phyloP scores from a whole-genome alignment of 108 stramenopile genomes.

The Pseudonitzschia multiseries region DNA sequence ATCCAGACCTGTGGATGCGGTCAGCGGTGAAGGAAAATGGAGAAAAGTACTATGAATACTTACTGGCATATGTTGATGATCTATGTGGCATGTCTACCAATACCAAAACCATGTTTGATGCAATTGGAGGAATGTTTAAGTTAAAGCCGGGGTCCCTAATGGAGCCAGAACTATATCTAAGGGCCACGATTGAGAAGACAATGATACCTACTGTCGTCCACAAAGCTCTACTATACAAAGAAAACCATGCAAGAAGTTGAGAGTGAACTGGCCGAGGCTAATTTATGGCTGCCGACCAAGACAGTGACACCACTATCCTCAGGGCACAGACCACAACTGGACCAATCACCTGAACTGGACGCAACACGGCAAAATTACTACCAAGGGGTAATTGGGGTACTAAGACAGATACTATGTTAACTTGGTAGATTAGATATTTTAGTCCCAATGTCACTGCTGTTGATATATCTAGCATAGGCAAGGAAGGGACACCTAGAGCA shows the following conservation, averaged over 20 bases:
- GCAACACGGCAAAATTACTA: constrained; percentile 24
- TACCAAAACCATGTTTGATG: too few relatives aligned
- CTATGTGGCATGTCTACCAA: constrained; percentile 11
- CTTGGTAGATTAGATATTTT: constrained; percentile 48
- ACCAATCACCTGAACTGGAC: constrained; percentile 24
- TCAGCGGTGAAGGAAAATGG: constrained; percentile 22
- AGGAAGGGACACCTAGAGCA: too few relatives aligned
- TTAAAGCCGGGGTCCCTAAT: too few relatives aligned
- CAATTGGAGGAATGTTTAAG: too few relatives aligned
- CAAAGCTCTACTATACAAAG: not conserved
- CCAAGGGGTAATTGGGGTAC: constrained; percentile 41
- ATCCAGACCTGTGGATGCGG: constrained; percentile 40
- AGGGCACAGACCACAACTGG: constrained; percentile 14
- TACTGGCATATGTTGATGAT: constrained; percentile 36
- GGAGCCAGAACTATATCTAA: too few relatives aligned
- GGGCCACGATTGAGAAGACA: not conserved
- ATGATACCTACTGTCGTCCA: not conserved
- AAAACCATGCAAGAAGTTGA: not conserved
- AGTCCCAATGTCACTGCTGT: constrained; percentile 43
- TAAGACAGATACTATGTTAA: constrained; percentile 54
- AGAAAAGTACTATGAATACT: constrained; percentile 37
- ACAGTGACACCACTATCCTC: not conserved
- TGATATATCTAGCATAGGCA: too few relatives aligned
- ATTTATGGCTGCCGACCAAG: not conserved
- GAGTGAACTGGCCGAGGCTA: not conserved